Base-by-base conservation (phyloP, 2,329 filamentous ascomycete genomes). In the Phaeosphaeriaceae sp. region DNA sequence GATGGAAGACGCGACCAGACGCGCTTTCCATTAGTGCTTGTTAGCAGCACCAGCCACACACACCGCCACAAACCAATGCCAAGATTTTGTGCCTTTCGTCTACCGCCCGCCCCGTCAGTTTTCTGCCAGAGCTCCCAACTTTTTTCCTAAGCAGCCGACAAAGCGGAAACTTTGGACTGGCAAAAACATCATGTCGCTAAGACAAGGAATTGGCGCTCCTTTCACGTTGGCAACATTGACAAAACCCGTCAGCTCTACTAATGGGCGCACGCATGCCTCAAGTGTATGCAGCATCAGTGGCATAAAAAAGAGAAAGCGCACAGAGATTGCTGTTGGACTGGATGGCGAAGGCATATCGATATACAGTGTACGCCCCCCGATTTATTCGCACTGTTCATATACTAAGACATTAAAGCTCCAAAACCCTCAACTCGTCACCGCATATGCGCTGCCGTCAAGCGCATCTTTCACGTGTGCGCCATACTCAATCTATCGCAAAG, bases 331-430 rank as follows among this genome's bases (percentile, higher is more conserved):
- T 26, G 78, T 84, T 16, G 82, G 78, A 1, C 74, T 86, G 12
- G 83, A 87, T 64, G 83, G 83, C 32, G 83, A 87, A 64, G 80
- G 81, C 23, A 73, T 87, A 41, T 85, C 81, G 55, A 80, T 87
- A 29, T 86, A 86, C 72, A 83, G 84, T 71, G 84, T 86, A 75
- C 32, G 68, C 46, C 15, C 35, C n/a, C 32, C 6, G 8, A 12
- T 17, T 23, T 21, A 8, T 16, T 39, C 70, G 6, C 13, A 2
- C n/a, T 7, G 15, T 12, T 18, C 20, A 16, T 30, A 33, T 18
- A 44, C 51, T 62, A 67, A 59, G 44, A 28, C 29, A 21, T 20
- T 23, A 9, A 49, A 87, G 84, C 73, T 86, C 17, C 82, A 85
- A 77, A 83, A 81, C 42, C 82, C 84, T 7, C 83, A 80, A 59